Percentiles rank a stretch among this genome's conserved stretches.
Evolutionary conservation across 495 filamentous ascomycete species (phyloP).

Genomic region (Rhypophila decipiens): DNA sequence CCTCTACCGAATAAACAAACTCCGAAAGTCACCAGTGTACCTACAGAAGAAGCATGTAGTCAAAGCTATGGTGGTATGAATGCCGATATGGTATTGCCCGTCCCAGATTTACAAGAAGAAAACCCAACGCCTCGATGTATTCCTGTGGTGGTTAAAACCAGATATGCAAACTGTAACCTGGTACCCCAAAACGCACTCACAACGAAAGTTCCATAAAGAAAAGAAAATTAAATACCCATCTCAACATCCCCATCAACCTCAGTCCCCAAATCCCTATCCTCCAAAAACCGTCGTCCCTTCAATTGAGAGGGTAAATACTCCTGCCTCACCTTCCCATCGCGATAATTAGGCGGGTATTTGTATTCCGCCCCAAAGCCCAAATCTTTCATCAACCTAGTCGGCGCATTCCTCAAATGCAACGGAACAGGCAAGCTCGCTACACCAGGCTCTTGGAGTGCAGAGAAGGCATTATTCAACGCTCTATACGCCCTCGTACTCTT

Average conservation of each 20-base stretch:
- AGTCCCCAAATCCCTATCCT: slow-evolving; percentile 73
- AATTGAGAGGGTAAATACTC: slow-evolving; percentile 81
- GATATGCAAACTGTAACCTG: too few relatives aligned
- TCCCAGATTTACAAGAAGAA: too few relatives aligned
- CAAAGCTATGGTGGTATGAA: too few relatives aligned
- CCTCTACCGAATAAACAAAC: too few relatives aligned
- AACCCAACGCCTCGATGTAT: too few relatives aligned
- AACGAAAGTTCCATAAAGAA: too few relatives aligned
- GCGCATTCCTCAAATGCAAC: slow-evolving; percentile 83
- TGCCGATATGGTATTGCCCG: too few relatives aligned
- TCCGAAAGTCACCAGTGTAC: too few relatives aligned
- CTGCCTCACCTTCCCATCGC: slow-evolving; percentile 77
- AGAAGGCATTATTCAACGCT: slow-evolving; percentile 70
- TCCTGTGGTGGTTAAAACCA: too few relatives aligned
- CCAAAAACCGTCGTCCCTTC: slow-evolving; percentile 64
- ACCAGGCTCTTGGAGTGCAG: slow-evolving; percentile 68
- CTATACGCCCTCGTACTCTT: slow-evolving; percentile 87
- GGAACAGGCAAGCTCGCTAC: slow-evolving; percentile 75
- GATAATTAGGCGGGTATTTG: slow-evolving; percentile 92
- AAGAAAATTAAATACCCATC: slow-evolving; percentile 17
- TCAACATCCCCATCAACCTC: slow-evolving; percentile 59
- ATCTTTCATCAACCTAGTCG: slow-evolving; percentile 88
- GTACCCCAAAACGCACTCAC: too few relatives aligned
- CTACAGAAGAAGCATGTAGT: too few relatives aligned
- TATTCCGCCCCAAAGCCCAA: slow-evolving; percentile 85